These are phyloP conservation scores for Aspergillus puulaauensis DNA, from an alignment of 2,329 filamentous ascomycete genomes.

Conservation along the genomic window DNA sequence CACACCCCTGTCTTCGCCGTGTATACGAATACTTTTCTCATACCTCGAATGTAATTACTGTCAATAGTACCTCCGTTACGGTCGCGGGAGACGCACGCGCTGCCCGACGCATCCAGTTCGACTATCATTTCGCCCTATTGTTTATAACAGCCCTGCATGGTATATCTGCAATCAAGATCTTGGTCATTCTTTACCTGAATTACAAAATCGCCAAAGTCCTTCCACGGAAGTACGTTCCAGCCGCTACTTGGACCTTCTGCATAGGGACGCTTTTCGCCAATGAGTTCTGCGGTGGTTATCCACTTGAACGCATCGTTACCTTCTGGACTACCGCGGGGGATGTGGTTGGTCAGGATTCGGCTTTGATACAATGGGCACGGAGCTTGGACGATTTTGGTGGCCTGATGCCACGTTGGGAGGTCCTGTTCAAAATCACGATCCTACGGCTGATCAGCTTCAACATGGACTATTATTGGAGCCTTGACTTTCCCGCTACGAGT, in stretches of 20 bases:
- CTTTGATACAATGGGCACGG: constrained; percentile 61
- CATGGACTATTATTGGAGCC: constrained; percentile 92
- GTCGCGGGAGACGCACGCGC: constrained; percentile 56
- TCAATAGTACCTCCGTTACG: constrained; percentile 21
- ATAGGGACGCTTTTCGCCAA: constrained; percentile 84
- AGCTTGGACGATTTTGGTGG: constrained; percentile 79
- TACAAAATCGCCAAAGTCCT: constrained; percentile 73
- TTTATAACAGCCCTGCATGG: constrained; percentile 82
- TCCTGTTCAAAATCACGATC: constrained; percentile 96
- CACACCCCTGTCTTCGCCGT: constrained; percentile 77
- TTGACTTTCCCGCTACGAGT: constrained; percentile 63
- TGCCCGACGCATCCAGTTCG: constrained; percentile 74
- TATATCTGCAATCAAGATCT: constrained; percentile 77
- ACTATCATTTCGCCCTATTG: constrained; percentile 75
- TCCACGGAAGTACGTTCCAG: constrained; percentile 69
- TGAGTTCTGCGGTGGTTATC: constrained; percentile 78
- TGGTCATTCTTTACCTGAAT: constrained; percentile 77
- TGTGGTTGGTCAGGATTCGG: constrained; percentile 40
- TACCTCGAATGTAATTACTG: constrained; percentile 34
- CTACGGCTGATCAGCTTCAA: constrained; percentile 95
- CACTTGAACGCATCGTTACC: constrained; percentile 62
- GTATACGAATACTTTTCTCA: constrained; percentile 62
- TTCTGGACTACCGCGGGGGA: constrained; percentile 40
- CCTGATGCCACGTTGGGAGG: constrained; percentile 86
- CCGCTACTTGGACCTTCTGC: constrained; percentile 86